Base-by-base conservation (phyloP, 441 rosid genomes). In the Geranium incanum region DNA sequence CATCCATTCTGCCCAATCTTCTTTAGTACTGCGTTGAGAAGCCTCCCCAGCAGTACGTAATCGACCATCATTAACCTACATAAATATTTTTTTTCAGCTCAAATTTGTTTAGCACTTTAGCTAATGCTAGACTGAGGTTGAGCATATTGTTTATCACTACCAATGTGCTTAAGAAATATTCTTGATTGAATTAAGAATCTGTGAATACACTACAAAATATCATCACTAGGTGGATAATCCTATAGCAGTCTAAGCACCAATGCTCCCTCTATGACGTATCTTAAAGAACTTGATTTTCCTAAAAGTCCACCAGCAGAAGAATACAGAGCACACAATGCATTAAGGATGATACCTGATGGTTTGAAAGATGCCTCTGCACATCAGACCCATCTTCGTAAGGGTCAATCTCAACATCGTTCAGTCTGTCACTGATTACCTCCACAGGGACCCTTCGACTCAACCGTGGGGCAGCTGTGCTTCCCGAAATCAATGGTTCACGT, bases 1-100 rank as follows among this genome's bases (percentile, higher is more conserved):
- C 99, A 95, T 95, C 99, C 99, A 95, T 81, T 95, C 99, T 69
- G 97, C 97, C 99, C 99, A 95, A 73, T 95, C 99, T 87, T 95
- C 99, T 81, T 89, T 93, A 60, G 99, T 95, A 75, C 98, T 93
- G 72, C 99, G 97, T 68, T 95, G 98, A 79, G 99, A 95, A 82
- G 99, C 99, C 79, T 95, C 99, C 75, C 99, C 97, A 74, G 99
- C 99, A 68, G 97, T 84, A 70, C 96, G 93, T 71, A 95, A 83
- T 66, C 90, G 88, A 69, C 86, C 89, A 82, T 91, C 97, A 87
- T 95, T 95, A 63, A 93, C 96, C 99, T 95, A 75, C 16, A 71
- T 43, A 70, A 70, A 39, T 76, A 65, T 68, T 28, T 28, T 28
- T 28, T 28, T 28, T 28, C 1, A 28, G 33, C 33, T 28, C 33